Evolutionary conservation across 2,329 filamentous ascomycete genomes (phyloP).

Genomic region (Diaporthe destruens): DNA sequence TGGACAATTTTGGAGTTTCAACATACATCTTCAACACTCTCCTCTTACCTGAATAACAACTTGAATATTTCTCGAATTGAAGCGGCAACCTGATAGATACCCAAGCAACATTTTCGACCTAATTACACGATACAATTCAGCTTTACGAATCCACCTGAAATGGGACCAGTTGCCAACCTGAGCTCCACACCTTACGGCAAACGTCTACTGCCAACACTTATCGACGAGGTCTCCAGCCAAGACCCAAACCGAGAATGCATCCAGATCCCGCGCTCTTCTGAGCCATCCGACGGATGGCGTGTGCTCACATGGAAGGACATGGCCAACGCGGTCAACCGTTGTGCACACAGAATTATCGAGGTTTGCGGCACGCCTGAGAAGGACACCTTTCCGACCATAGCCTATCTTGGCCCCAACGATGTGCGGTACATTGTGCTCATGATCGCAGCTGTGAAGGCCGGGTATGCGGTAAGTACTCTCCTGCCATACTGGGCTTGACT

Average conservation of each 20-base stretch:
- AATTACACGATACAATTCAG: no score
- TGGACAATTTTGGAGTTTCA: not conserved
- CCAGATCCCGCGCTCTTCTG: conserved; percentile 34
- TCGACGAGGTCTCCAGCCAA: conserved; percentile 38
- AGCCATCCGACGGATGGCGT: conserved; percentile 38
- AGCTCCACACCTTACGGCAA: conserved; percentile 32
- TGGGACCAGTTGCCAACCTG: conserved; percentile 38
- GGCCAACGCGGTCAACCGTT: conserved; percentile 40
- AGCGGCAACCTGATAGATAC: not conserved
- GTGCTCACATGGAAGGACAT: conserved; percentile 38
- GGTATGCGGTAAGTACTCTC: conserved; percentile 42
- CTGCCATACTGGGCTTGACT: rapidly evolving
- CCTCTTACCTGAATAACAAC: not conserved
- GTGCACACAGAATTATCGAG: conserved; percentile 37
- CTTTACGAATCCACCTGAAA: not conserved
- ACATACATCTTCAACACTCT: not conserved
- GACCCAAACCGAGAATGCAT: conserved; percentile 41
- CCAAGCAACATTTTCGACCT: not conserved
- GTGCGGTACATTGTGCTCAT: conserved; percentile 36
- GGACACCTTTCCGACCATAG: conserved; percentile 38
- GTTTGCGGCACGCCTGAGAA: conserved; percentile 37
- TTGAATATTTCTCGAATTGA: not conserved
- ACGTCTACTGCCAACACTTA: conserved; percentile 39
- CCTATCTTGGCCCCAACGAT: conserved; percentile 41
- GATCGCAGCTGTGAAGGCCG: conserved; percentile 40